These are phyloP conservation scores for Eremothecium coryli DNA, from an alignment of 1,139 yeast species.

Conservation along the genomic window DNA sequence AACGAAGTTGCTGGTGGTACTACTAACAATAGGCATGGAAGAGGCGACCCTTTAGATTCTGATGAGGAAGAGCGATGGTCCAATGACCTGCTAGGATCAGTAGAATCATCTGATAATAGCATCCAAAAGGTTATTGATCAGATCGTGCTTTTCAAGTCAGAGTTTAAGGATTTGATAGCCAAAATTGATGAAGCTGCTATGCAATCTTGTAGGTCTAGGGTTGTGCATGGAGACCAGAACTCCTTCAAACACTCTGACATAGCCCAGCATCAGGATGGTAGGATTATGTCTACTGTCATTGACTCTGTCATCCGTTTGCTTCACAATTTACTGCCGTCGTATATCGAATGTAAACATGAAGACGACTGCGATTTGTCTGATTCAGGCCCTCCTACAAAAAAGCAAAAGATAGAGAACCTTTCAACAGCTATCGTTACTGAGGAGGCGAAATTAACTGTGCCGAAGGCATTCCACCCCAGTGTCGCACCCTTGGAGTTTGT, in stretches of 20 bases:
- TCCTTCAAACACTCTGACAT: background rate
- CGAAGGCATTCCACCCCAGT: background rate
- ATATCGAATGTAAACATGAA: background rate
- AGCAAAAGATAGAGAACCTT: background rate
- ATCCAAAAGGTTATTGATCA: slow-evolving; percentile 11
- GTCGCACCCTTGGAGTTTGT: background rate
- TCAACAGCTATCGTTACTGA: background rate
- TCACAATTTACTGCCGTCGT: slow-evolving; percentile 4
- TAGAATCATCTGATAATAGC: slow-evolving; percentile 2
- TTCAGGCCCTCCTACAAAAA: background rate
- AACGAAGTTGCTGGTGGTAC: too few species aligned
- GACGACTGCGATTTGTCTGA: background rate
- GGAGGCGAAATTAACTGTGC: background rate
- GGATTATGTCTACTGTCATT: slow-evolving; percentile 5
- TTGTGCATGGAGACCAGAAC: background rate
- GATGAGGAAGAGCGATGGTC: background rate
- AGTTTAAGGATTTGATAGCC: slow-evolving; percentile 13
- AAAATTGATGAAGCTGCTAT: slow-evolving; percentile 15
- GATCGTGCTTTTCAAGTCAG: slow-evolving; percentile 13
- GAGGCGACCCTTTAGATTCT: too few species aligned
- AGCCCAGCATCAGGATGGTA: background rate
- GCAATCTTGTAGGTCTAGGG: slow-evolving; percentile 6
- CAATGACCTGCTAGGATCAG: too few species aligned
- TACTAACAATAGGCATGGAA: too few species aligned
- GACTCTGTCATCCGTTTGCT: slow-evolving; percentile 7